Conservation (phyloP, 2,329 filamentous ascomycete genomes). For the Tolypocladium inflatum region DNA sequence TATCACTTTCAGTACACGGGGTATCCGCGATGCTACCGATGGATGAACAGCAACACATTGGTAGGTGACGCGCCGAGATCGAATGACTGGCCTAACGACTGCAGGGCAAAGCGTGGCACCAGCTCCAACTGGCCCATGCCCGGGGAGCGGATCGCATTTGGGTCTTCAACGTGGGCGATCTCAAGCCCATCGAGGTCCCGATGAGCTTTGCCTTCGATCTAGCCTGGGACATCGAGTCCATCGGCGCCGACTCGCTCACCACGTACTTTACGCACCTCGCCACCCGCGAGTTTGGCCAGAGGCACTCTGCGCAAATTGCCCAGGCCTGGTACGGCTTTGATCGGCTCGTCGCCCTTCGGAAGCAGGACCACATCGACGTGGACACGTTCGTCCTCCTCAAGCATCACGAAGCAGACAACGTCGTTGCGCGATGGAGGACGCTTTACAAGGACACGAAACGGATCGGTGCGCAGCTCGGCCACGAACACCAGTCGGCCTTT, state of each 20-base stretch:
- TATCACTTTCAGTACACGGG: constrained; percentile 56
- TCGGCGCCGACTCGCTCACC: constrained; percentile 27
- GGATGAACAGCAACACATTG: constrained; percentile 53
- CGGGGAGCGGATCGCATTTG: constrained; percentile 42
- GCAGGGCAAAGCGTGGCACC: constrained; percentile 32
- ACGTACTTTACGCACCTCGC: constrained; percentile 37
- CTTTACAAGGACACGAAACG: constrained; percentile 34
- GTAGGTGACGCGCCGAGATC: constrained; percentile 15
- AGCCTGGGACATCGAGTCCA: constrained; percentile 42
- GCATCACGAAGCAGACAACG: constrained; percentile 48
- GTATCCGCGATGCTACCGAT: constrained; percentile 48
- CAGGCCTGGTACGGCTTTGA: constrained; percentile 44
- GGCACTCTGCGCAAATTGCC: constrained; percentile 35
- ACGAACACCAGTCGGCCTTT: constrained; percentile 38
- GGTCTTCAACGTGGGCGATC: constrained; percentile 54
- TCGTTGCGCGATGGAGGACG: constrained; percentile 42
- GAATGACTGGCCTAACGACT: background rate
- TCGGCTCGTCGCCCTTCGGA: constrained; percentile 37
- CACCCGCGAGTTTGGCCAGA: constrained; percentile 38
- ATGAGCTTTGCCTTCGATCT: constrained; percentile 46
- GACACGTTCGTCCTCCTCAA: constrained; percentile 48
- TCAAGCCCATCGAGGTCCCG: constrained; percentile 48
- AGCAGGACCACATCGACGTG: constrained; percentile 50
- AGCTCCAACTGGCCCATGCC: constrained; percentile 45
- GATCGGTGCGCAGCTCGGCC: constrained; percentile 32